Conservation (phyloP, 768 basidiomycete genomes). For the Pisolithus sp. region DNA sequence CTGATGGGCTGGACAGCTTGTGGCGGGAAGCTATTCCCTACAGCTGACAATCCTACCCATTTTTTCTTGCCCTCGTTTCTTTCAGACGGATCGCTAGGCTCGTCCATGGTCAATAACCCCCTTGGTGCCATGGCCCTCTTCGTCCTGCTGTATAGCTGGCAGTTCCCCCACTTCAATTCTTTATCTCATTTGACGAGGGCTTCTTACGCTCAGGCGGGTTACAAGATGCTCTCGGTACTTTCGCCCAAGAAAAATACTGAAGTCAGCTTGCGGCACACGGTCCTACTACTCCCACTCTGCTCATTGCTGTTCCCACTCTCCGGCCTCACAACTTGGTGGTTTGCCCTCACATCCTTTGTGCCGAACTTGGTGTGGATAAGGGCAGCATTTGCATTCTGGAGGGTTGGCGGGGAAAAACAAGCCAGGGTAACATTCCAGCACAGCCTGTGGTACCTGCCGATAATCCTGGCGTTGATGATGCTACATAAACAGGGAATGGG, state of each 20-base stretch:
- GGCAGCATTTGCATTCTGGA: constrained; percentile 74
- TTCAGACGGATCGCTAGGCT: constrained; percentile 33
- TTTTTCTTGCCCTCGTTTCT: constrained; percentile 61
- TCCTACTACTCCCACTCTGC: constrained; percentile 72
- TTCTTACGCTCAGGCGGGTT: constrained; percentile 90
- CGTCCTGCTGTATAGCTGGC: constrained; percentile 89
- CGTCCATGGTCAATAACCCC: constrained; percentile 66
- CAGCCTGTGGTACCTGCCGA: constrained; percentile 86
- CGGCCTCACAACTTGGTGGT: constrained; percentile 88
- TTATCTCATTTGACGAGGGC: constrained; percentile 82
- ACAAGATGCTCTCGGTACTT: constrained; percentile 84
- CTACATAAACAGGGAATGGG: constrained; percentile 83
- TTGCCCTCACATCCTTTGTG: constrained; percentile 67
- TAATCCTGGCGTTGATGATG: constrained; percentile 90
- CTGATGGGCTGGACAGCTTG: constrained; percentile 99
- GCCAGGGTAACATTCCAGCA: constrained; percentile 76
- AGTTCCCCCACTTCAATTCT: constrained; percentile 97
- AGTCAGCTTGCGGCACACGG: constrained; percentile 78
- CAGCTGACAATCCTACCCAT: constrained; percentile 49
- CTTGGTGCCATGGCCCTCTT: constrained; percentile 77
- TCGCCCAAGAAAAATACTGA: constrained; percentile 74
- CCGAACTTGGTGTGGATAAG: constrained; percentile 69
- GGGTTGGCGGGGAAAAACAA: constrained; percentile 61
- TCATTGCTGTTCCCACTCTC: constrained; percentile 79
- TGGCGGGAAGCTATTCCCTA: constrained; percentile 70